Conservation (phyloP, 1,284 basidiomycete species). For the Pseudozyma sp. region DNA sequence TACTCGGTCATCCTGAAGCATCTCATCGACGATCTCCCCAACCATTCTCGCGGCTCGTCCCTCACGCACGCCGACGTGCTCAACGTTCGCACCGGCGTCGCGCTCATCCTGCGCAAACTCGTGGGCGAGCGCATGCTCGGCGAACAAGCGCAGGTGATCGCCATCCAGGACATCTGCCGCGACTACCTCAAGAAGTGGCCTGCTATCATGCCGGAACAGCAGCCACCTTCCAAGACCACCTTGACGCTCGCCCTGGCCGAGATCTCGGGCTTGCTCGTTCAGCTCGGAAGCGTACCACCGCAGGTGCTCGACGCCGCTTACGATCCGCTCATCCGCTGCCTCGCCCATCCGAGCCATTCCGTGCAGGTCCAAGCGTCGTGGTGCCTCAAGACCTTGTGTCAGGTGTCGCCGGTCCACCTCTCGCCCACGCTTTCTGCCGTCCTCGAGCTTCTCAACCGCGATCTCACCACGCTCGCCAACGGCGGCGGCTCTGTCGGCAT, state of each 20-base stretch:
- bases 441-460: slow-evolving; percentile 83
- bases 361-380: slow-evolving; percentile 87
- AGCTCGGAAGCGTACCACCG: slow-evolving; percentile 90
- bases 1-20: slow-evolving; percentile 84
- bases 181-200: slow-evolving; percentile 91
- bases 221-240: slow-evolving; percentile 78
- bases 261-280: slow-evolving; percentile 84
- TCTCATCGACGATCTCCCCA: slow-evolving; percentile 77
- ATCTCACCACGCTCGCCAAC: slow-evolving; percentile 73
- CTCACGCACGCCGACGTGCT: slow-evolving; percentile 74
- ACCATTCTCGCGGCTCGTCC: slow-evolving; percentile 51
- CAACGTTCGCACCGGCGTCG: slow-evolving; percentile 79
- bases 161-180: slow-evolving; percentile 85
- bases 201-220: slow-evolving; percentile 86
- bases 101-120: slow-evolving; percentile 83
- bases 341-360: slow-evolving; percentile 86
- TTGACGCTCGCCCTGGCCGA: slow-evolving; percentile 84
- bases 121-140: slow-evolving; percentile 87
- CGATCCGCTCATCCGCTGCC: slow-evolving; percentile 85
- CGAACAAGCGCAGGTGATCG: slow-evolving; percentile 87
- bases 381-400: slow-evolving; percentile 89
- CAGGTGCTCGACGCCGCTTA: slow-evolving; percentile 88
- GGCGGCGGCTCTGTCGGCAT: slow-evolving; percentile 66
- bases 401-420: slow-evolving; percentile 84
- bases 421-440: slow-evolving; percentile 81